Evolutionary conservation across 805 yeast genomes (phyloP), one percentile per base, ranked within the genome.

Genomic region (Isabelozyma pseudorhagii): DNA sequence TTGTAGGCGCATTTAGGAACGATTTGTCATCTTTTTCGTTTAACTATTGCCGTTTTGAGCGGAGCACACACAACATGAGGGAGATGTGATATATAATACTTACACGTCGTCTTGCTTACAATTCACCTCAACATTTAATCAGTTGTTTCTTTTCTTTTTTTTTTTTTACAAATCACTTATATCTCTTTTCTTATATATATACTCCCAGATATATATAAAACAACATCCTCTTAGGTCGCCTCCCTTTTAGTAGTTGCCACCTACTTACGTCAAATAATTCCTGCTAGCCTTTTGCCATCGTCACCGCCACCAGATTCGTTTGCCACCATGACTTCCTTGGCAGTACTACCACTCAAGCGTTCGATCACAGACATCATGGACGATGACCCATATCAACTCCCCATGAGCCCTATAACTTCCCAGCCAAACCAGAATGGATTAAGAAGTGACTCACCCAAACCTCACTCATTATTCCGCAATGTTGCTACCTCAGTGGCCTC

Each of bases 321-420:
- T 34, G 38, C 38, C 38, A 34, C 38, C 14, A 78, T 78, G 82
- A 71, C 82, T 18, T 78, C 83, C 13, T 61, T 74, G 47, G 78
- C 80, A n/a, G 64, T 69, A 18, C 71, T 78, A 50, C 85, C 84
- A 25, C 66, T 79, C 40, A 78, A 79, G 61, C 77, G 82, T 56
- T 72, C 85, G 17, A 61, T 80, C 47, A 78, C 82, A 14, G 85
- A 81, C 53, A 77, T 81, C 17, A 74, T 81, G 75, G 86, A 82
- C 53, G 86, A 82, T 48, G 87, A 82, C 51, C 65, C 82, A 29
- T 81, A 80, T 54, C 78, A 73, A 44, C 54, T 63, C 25, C 74
- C 75, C 9, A 61, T 59, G 43, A 60, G 62, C 51, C 40, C 29
- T 39, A 27, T 18, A 15, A 29, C 47, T 10, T 15, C 44, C 40